Evolutionary conservation across 1,139 yeast species (phyloP), one percentile per base, ranked within the genome.

Genomic region (Magnusiomyces fungicola): DNA sequence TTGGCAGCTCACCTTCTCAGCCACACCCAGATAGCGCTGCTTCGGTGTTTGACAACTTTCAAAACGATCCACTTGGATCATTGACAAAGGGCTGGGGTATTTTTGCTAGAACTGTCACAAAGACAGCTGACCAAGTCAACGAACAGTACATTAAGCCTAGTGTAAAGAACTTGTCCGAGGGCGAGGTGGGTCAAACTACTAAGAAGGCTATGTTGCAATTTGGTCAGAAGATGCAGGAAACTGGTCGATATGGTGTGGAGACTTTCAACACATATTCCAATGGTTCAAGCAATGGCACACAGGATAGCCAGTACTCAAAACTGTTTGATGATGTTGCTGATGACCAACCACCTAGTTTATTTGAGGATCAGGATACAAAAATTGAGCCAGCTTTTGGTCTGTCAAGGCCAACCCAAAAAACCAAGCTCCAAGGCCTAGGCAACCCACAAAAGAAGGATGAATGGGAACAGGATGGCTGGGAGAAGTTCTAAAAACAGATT

Each of bases 21-120:
- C 45, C 45, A 4, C 45, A 42, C 21, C 38, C 36, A 6, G 73
- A 79, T 1, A 39, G 45, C 21, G 46, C 54, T 24, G 55, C 53
- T 1, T 53, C 56, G 12, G 75, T 88, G 57, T 63, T 88, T 18
- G 94, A 88, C 57, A 83, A 81, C 51, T 72, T 90, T 53, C 96
- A 88, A 63, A 69, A 69, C 38, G 97, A 92, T 62, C 98, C 98
- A 5, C 62, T 90, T 51, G 96, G 95, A 9, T 83, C 97, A 0
- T 74, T 92, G 51, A 69, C 88, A 29, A 87, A 83, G 67, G 97
- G 98, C 22, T 92, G 97, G 97, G 92, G 96, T 5, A 70, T 92
- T 56, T 88, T 92, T 62, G 83, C 96, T 12, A 75, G 81, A 19
- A 80, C 94, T 0, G 90, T 92, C 39, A 78, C 85, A 49, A 85